These are phyloP conservation scores for Smallanthus sonchifolius DNA, from an alignment of 129 eudicot genomes.

Conservation along the genomic window DNA sequence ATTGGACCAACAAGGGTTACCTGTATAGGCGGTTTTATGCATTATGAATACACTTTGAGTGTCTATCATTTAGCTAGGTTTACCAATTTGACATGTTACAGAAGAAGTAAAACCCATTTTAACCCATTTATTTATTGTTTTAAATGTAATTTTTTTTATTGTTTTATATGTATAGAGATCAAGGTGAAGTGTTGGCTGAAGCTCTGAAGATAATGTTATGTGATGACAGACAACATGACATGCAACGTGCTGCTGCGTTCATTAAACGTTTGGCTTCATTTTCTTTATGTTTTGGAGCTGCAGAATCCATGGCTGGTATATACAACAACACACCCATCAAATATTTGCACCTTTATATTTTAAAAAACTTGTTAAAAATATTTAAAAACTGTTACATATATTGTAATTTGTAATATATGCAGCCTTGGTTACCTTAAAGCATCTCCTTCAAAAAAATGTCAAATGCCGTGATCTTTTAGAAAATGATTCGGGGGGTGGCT, in stretches of 20 bases:
- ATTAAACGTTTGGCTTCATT: slow-evolving; percentile 82
- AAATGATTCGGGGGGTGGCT: slow-evolving; percentile 93
- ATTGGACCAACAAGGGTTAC: no score
- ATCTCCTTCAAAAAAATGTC: slow-evolving; percentile 77
- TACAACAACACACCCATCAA: background rate
- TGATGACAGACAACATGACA: slow-evolving; percentile 94
- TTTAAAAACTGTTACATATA: background rate
- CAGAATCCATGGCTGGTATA: slow-evolving; percentile 94
- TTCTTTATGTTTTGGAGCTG: slow-evolving; percentile 73
- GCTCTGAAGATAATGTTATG: slow-evolving; percentile 86
- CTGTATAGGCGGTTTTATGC: background rate
- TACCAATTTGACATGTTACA: slow-evolving; percentile 1
- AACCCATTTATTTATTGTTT: no score
- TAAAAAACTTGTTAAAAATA: background rate
- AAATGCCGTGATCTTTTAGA: slow-evolving; percentile 91
- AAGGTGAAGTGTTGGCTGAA: slow-evolving; percentile 83
- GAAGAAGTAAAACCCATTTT: background rate
- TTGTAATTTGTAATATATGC: slow-evolving; percentile 16
- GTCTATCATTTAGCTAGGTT: background rate
- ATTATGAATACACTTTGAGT: background rate
- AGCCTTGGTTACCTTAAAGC: slow-evolving; percentile 89
- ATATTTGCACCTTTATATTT: background rate
- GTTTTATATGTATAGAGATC: slow-evolving; percentile 48
- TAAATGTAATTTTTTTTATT: background rate
- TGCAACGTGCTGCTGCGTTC: slow-evolving; percentile 94